phyloP scores from a whole-genome alignment of 805 yeast species.

The Metschnikowia peoriensis region DNA sequence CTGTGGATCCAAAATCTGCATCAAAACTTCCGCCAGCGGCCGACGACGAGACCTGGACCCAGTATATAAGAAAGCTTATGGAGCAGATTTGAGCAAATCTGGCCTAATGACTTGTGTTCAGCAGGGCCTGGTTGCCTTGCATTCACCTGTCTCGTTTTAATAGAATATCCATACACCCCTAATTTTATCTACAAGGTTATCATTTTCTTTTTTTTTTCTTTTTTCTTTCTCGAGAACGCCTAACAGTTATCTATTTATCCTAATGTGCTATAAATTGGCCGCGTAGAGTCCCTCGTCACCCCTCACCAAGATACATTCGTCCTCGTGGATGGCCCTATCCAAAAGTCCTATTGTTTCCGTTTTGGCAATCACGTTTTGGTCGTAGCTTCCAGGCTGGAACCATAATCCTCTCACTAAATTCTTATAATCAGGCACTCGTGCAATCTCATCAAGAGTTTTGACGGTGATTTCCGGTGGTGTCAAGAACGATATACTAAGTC shows the following conservation, averaged over 20 bases:
- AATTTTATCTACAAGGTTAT: neutral
- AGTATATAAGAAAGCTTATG: constrained; percentile 26
- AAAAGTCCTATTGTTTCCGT: constrained; percentile 36
- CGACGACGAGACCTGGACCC: constrained; percentile 42
- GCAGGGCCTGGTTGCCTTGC: neutral
- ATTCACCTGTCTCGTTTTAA: neutral
- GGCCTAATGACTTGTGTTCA: neutral
- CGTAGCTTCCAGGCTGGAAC: constrained; percentile 84
- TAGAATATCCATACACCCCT: neutral
- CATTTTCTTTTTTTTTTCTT: neutral
- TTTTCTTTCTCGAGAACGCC: too few species aligned
- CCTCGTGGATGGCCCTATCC: constrained; percentile 42
- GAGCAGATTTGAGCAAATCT: constrained; percentile 8
- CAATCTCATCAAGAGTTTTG: constrained; percentile 32
- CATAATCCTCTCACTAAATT: constrained; percentile 56
- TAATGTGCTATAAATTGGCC: constrained; percentile 31
- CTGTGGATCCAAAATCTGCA: constrained; percentile 18
- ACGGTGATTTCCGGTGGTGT: constrained; percentile 68
- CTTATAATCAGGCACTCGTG: constrained; percentile 40
- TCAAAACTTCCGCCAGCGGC: constrained; percentile 12
- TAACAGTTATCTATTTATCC: neutral
- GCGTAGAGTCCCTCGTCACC: constrained; percentile 53
- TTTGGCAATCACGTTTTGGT: constrained; percentile 45
- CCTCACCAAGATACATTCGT: constrained; percentile 67
- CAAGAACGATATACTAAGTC: constrained; percentile 61